These are phyloP conservation scores for Chaetomidium leptoderma DNA, from an alignment of 495 filamentous ascomycete species.

Conservation along the genomic window DNA sequence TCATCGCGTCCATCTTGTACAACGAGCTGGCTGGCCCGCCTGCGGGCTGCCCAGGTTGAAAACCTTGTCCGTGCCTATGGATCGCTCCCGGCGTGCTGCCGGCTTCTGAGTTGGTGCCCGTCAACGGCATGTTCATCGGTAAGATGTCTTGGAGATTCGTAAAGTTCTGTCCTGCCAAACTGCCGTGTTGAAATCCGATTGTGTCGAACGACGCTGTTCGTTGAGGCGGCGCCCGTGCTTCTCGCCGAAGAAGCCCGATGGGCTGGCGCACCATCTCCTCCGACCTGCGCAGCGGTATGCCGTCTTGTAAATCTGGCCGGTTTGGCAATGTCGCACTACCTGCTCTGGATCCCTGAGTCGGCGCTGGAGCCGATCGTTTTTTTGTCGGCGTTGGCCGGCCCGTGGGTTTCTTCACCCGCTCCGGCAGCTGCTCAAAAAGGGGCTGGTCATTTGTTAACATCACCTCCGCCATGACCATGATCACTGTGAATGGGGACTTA, in stretches of 20 bases:
- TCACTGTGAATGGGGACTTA: constrained; percentile 34
- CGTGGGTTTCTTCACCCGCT: constrained; percentile 51
- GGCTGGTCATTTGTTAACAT: constrained; percentile 40
- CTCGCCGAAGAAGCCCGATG: constrained; percentile 23
- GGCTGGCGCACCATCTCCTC: constrained; percentile 48
- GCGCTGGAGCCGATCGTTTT: constrained; percentile 55
- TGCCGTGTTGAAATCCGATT: constrained; percentile 28
- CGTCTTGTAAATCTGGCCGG: constrained; percentile 28
- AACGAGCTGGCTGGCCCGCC: constrained; percentile 46
- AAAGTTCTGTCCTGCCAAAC: constrained; percentile 27
- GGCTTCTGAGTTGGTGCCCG: constrained; percentile 25
- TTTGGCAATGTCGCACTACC: constrained; percentile 25
- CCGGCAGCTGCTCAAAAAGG: constrained; percentile 78
- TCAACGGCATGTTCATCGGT: constrained; percentile 29
- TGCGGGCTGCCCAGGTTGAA: constrained; percentile 29
- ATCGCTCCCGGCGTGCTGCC: constrained; percentile 21
- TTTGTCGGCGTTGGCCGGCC: constrained; percentile 42
- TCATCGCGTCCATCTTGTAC: constrained; percentile 76
- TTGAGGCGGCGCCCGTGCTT: constrained; percentile 25
- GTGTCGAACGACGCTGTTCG: constrained; percentile 34
- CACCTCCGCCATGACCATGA: background rate
- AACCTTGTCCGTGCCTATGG: constrained; percentile 21
- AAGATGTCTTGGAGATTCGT: constrained; percentile 31
- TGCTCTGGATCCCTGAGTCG: constrained; percentile 45
- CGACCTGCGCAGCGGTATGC: constrained; percentile 36